A percentile compares a stretch with the other conserved stretches of the same genome.
phyloP scores from a whole-genome alignment of 2,329 filamentous ascomycete genomes.

The Paecilomyces niveus region DNA sequence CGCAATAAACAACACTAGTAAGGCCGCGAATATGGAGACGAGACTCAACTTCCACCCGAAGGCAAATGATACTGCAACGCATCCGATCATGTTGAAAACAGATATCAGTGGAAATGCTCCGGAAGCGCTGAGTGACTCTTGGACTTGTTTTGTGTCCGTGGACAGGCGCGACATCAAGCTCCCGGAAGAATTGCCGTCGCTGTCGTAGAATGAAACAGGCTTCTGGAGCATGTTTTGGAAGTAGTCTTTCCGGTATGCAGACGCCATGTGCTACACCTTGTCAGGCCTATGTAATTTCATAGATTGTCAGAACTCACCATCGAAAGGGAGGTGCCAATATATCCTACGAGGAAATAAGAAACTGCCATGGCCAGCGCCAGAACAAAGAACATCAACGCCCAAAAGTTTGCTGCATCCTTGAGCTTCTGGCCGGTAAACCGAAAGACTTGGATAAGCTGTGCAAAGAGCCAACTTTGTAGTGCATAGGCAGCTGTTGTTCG shows the following conservation, averaged over 20 bases:
- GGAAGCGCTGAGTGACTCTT: slow-evolving; percentile 45
- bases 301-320: slow-evolving; percentile 25
- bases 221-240: slow-evolving; percentile 41
- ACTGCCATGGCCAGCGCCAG: slow-evolving; percentile 42
- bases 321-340: slow-evolving; percentile 38
- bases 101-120: slow-evolving; percentile 51
- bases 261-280: slow-evolving; percentile 21
- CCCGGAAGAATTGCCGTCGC: slow-evolving; percentile 42
- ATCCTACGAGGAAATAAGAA: slow-evolving; percentile 42
- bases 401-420: slow-evolving; percentile 42
- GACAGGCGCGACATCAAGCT: slow-evolving; percentile 41
- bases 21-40: slow-evolving; percentile 55
- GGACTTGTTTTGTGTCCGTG: slow-evolving; percentile 43
- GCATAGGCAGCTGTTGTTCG: slow-evolving; percentile 19
- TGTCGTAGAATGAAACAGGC: slow-evolving; percentile 37
- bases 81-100: slow-evolving; percentile 59
- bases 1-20: slow-evolving; percentile 45
- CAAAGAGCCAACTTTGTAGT: slow-evolving; percentile 40
- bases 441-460: slow-evolving; percentile 43
- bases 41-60: slow-evolving; percentile 73
- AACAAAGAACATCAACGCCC: slow-evolving; percentile 50
- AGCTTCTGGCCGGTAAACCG: slow-evolving; percentile 32
- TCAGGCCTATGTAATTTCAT: background rate
- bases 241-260: slow-evolving; percentile 36
- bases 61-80: slow-evolving; percentile 59